Conservation (phyloP, 2,329 filamentous ascomycete genomes). For the Thielaviopsis euricoi region DNA sequence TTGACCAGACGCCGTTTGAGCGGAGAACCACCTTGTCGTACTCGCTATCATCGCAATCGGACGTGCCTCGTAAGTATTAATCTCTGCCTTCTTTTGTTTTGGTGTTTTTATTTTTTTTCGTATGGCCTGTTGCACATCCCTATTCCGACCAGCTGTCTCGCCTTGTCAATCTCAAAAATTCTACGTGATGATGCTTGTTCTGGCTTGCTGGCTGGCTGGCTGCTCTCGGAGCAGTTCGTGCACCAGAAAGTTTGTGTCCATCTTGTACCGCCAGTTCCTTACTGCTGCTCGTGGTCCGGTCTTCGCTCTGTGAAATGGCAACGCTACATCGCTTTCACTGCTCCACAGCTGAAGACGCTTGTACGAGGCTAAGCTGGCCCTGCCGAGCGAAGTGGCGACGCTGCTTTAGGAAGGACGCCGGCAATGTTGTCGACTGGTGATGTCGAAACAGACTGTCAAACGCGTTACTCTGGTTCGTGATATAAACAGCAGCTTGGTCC, state of each 20-base stretch:
- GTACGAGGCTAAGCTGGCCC: too few species aligned
- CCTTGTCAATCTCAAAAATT: not conserved
- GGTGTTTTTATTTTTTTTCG: not conserved
- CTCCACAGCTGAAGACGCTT: too few species aligned
- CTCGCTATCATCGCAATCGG: constrained; percentile 14
- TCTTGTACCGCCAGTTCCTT: too few species aligned
- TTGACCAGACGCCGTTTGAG: constrained; percentile 8
- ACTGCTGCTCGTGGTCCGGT: too few species aligned
- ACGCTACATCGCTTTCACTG: too few species aligned
- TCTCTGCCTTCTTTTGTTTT: constrained; percentile 14
- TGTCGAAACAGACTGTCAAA: too few species aligned
- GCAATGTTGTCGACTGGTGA: not conserved
- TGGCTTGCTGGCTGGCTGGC: not conserved
- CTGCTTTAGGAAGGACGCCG: not conserved
- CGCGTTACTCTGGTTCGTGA: too few species aligned
- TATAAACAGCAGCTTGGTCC: not conserved
- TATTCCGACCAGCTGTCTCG: not conserved
- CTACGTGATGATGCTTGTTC: not conserved
- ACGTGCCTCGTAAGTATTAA: constrained; percentile 19
- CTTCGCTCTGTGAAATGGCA: too few species aligned
- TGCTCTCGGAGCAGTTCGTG: not conserved
- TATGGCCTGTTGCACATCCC: not conserved
- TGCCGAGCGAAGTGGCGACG: not conserved
- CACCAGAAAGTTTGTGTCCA: too few species aligned
- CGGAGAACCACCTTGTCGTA: constrained; percentile 12